Evolutionary conservation across 306 rosid genomes (phyloP), one percentile per base, ranked within the genome.

Genomic region (Inga oerstediana): DNA sequence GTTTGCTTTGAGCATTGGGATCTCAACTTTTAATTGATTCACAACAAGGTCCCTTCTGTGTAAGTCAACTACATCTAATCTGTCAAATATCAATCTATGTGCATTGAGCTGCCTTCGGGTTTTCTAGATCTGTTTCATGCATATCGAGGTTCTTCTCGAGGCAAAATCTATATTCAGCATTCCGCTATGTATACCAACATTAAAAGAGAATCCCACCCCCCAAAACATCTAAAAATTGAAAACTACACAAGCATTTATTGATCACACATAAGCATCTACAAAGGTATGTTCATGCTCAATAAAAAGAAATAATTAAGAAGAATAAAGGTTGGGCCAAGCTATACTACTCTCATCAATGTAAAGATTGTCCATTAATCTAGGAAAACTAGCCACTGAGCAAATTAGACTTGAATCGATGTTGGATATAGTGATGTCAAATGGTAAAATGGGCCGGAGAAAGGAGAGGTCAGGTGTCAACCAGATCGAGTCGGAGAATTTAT

Each of bases 91-190:
- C 85, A 88, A 82, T 59, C 92, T 97, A 78, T 92, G 93, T 44
- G 90, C 62, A 81, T 88, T 93, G 56, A 87, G 65, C 92, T 41
- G 79, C 70, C 78, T 54, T 86, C 78, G 85, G 86, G 69, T 83
- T 90, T 51, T 91, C 97, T 56, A 78, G 72, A 84, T 89, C 89
- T 30, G 77, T 84, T 69, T 90, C 97, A 77, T 77, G 75, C 65
- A 83, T 73, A 79, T 90, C 92, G 32, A 93, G 89, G 66, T 91
- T 96, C 84, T 81, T 90, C 86, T 96, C 97, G 22, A 93, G 91
- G 76, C 97, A 96, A 76, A 96, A 97, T 88, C 99, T 91, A 80
- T 89, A 96, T 81, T 96, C 99, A 67, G 96, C 99, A 88, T 96
- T 96, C 19, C 94, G 93, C 82, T 93, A 76, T 22, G 99, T 96